Evolutionary conservation across 2,329 filamentous ascomycete species (phyloP).

Genomic region (Penicillium decumbens): DNA sequence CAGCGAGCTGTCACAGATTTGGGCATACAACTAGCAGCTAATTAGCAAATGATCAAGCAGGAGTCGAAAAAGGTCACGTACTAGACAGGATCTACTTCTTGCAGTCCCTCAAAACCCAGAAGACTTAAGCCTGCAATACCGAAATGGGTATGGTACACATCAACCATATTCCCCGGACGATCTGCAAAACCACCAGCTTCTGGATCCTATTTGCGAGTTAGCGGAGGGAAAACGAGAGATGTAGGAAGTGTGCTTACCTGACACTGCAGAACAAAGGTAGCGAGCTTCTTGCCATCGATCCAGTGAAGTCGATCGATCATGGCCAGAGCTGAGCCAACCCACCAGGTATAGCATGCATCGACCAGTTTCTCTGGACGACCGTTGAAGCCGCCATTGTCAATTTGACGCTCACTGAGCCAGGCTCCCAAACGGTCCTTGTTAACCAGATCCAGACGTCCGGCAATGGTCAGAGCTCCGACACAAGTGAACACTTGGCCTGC

Average conservation of each 20-base stretch:
- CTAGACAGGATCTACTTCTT: conserved; percentile 84
- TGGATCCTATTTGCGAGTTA: conserved; percentile 53
- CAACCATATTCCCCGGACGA: conserved; percentile 87
- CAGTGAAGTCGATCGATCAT: conserved; percentile 87
- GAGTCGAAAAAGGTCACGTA: conserved; percentile 41
- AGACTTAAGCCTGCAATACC: conserved; percentile 83
- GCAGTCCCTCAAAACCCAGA: conserved; percentile 68
- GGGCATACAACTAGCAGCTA: conserved; percentile 60
- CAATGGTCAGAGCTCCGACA: conserved; percentile 79
- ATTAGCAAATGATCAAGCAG: conserved; percentile 17
- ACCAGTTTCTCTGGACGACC: conserved; percentile 92
- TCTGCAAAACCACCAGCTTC: conserved; percentile 83
- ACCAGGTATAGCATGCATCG: conserved; percentile 99
- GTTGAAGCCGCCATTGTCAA: conserved; percentile 82
- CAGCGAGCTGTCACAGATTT: conserved; percentile 60
- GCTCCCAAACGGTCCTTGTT: conserved; percentile 75
- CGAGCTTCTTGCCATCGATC: conserved; percentile 80
- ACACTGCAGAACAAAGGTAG: conserved; percentile 76
- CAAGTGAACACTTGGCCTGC: conserved; percentile 95
- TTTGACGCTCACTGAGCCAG: conserved; percentile 91
- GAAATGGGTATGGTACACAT: conserved; percentile 94
- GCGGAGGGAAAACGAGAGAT: not conserved
- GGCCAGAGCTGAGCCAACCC: conserved; percentile 86
- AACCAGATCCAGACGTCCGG: conserved; percentile 72
- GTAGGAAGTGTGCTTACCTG: conserved; percentile 51